Evolutionary conservation across 345 rosid genomes (phyloP), one percentile per base, ranked within the genome.

Genomic region (Salix dunnii): DNA sequence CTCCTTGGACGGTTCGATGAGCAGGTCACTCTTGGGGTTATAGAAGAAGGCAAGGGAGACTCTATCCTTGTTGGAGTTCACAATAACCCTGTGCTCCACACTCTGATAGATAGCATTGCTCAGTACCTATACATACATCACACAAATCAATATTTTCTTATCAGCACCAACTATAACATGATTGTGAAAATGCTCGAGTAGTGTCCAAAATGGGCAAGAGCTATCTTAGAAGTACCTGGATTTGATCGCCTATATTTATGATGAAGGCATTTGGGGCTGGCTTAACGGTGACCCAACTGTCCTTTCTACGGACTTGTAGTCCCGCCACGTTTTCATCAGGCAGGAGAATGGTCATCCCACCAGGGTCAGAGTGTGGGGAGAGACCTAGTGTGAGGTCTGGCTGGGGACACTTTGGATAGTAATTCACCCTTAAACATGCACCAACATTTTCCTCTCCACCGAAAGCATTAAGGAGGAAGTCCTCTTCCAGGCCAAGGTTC

Each of bases 331-430:
- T 33, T 21, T 82, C 81, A 27, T 82, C 84, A 2, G 81, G 84
- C 17, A 82, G 61, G 33, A 82, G 81, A 65, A 82, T 70, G 78
- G 84, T 78, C 76, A 82, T 70, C 0, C 81, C 84, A 25, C 84
- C 84, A 1, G 84, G 84, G 35, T 82, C 84, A 1, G 84, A 77
- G 67, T 82, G 84, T 2, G 84, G n/a, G 0, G 84, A 82, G 30
- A 82, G 78, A 14, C 84, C 84, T 17, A 82, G 40, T 12, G 84
- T 74, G 2, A 82, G 84, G 70, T 82, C 84, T 14, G 84, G 84
- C 10, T 77, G 84, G 23, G 84, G 81, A 42, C 84, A 82, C 42
- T 71, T 77, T 10, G 84, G 84, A 67, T 78, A 82, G 70, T 73
- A 82, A 33, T 82, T 82, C 3, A 27, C 81, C 78, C 84, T 74